These are phyloP conservation scores for Phialemonium atrogriseum DNA, from an alignment of 2,329 filamentous ascomycete genomes.

Conservation along the genomic window DNA sequence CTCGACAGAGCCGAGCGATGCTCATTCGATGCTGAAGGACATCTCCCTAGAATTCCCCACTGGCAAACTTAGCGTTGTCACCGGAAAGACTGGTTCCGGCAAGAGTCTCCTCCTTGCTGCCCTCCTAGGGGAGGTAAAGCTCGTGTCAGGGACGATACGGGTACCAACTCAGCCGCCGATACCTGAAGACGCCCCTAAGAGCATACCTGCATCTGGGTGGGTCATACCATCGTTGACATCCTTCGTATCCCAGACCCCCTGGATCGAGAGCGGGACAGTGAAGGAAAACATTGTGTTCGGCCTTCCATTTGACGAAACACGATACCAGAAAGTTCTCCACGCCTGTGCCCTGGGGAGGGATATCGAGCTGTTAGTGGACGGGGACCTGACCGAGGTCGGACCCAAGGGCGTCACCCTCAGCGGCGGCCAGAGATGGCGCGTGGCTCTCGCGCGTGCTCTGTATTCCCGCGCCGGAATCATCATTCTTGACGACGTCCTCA, in stretches of 20 bases:
- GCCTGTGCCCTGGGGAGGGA: slow-evolving; percentile 36
- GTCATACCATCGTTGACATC: slow-evolving; percentile 29
- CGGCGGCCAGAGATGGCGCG: slow-evolving; percentile 36
- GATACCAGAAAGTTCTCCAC: slow-evolving; percentile 36
- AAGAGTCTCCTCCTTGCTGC: slow-evolving; percentile 30
- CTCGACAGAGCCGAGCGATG: slow-evolving; percentile 8
- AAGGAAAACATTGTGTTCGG: slow-evolving; percentile 38
- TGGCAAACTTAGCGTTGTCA: slow-evolving; percentile 25
- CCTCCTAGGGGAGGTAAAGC: slow-evolving; percentile 29
- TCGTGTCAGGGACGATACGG: slow-evolving; percentile 21
- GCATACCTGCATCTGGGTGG: slow-evolving; percentile 19
- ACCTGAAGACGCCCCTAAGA: slow-evolving; percentile 12
- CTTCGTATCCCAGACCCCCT: slow-evolving; percentile 38
- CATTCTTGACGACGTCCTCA: slow-evolving; percentile 41
- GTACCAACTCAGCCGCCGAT: slow-evolving; percentile 17
- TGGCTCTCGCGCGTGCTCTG: slow-evolving; percentile 35
- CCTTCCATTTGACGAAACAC: slow-evolving; percentile 24
- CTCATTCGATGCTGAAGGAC: slow-evolving; percentile 22
- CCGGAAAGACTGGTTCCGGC: slow-evolving; percentile 29
- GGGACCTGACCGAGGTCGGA: slow-evolving; percentile 34
- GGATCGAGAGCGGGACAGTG: slow-evolving; percentile 37
- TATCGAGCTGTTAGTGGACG: slow-evolving; percentile 30
- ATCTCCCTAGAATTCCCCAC: slow-evolving; percentile 23
- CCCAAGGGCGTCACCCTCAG: slow-evolving; percentile 33
- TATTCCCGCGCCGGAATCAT: slow-evolving; percentile 35